phyloP scores from a whole-genome alignment of 2,329 filamentous ascomycete genomes.

The Diatrype stigma region DNA sequence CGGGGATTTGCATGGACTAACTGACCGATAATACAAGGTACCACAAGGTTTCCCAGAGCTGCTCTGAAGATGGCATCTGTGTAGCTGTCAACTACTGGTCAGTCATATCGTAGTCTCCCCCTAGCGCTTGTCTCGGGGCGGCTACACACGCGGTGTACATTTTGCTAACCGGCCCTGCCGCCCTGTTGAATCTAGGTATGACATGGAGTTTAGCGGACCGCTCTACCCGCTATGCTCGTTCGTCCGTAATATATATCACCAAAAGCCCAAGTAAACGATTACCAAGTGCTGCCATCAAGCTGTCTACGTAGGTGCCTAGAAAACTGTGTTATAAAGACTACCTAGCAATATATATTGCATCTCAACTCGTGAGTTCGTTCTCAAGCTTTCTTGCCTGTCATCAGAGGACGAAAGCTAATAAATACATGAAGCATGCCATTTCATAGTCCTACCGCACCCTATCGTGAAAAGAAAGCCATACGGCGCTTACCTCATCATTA shows the following conservation, averaged over 20 bases:
- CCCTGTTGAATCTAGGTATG: conserved; percentile 53
- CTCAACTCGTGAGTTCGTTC: not conserved
- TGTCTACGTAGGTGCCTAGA: too few relatives aligned
- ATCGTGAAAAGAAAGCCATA: too few relatives aligned
- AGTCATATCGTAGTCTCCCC: too few relatives aligned
- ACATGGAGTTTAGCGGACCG: conserved; percentile 70
- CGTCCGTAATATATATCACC: conserved; percentile 35
- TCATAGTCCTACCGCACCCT: too few relatives aligned
- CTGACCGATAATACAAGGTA: conserved; percentile 41
- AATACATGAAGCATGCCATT: too few relatives aligned
- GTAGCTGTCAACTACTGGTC: conserved; percentile 81
- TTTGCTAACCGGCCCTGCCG: not conserved
- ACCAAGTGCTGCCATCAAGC: too few relatives aligned
- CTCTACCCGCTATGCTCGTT: conserved; percentile 61
- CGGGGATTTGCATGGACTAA: too few relatives aligned
- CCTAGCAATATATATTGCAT: not conserved
- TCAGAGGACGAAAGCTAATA: too few relatives aligned
- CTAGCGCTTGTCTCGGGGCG: not conserved
- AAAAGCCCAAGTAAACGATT: not conserved
- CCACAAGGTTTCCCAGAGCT: conserved; percentile 75
- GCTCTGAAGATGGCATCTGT: conserved; percentile 64
- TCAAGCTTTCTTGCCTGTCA: not conserved
- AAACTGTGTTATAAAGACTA: too few relatives aligned
- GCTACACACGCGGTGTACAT: not conserved
- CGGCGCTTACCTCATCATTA: too few relatives aligned